Percentiles rank a stretch among this genome's conserved stretches.
These are phyloP conservation scores for Whalleya microplaca DNA, from an alignment of 2,329 filamentous ascomycete species.

Conservation along the genomic window DNA sequence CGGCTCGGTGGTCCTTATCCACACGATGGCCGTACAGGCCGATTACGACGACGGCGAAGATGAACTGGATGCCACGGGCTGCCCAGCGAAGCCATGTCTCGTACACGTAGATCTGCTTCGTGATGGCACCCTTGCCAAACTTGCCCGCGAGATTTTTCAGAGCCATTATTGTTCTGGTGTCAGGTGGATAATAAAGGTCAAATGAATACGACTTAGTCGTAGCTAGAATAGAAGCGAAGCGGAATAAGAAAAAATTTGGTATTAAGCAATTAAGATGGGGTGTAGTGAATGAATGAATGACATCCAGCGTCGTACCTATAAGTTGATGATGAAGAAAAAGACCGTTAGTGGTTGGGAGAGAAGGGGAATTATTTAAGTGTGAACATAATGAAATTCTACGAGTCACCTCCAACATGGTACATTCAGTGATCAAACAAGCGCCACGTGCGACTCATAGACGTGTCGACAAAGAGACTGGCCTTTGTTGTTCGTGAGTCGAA, in stretches of 20 bases:
- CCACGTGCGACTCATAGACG: conserved; percentile 8
- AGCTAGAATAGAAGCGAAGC: not conserved
- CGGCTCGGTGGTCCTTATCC: conserved; percentile 44
- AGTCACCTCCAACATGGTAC: not conserved
- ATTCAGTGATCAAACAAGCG: conserved; percentile 21
- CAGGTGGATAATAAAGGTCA: not conserved
- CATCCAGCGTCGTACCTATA: conserved; percentile 17
- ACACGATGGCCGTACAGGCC: conserved; percentile 71
- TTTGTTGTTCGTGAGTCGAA: conserved; percentile 17
- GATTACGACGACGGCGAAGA: conserved; percentile 69
- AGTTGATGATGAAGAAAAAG: conserved; percentile 12
- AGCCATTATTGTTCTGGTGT: conserved; percentile 18
- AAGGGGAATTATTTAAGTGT: conserved; percentile 18
- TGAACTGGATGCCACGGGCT: conserved; percentile 69
- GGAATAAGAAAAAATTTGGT: not conserved
- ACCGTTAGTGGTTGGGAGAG: conserved; percentile 4
- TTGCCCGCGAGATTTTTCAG: conserved; percentile 29
- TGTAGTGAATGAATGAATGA: conserved; percentile 17
- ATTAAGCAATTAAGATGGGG: conserved; percentile 19
- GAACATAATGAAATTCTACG: conserved; percentile 9
- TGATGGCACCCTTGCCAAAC: conserved; percentile 46
- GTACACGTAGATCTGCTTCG: conserved; percentile 50
- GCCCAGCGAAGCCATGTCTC: conserved; percentile 52
- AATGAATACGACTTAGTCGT: not conserved
- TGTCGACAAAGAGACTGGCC: conserved; percentile 17